These are phyloP conservation scores for Dendryphion nanum DNA, from an alignment of 2,329 filamentous ascomycete genomes.

Conservation along the genomic window DNA sequence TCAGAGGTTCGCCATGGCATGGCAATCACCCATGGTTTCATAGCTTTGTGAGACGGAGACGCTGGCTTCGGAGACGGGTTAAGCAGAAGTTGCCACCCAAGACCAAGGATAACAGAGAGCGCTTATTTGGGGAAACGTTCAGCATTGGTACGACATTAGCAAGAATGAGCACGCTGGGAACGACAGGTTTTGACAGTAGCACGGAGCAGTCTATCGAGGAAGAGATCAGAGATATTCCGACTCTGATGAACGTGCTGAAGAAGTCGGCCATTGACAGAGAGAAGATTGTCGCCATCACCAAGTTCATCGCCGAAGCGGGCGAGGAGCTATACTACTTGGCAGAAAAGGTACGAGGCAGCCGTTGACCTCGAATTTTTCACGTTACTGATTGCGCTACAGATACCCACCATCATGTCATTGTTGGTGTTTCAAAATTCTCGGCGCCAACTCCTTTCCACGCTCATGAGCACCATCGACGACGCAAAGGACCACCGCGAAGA, in stretches of 20 bases:
- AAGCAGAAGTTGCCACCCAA: constrained; percentile 54
- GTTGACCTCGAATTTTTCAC: constrained; percentile 1
- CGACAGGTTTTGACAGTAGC: constrained; percentile 35
- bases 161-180: constrained; percentile 43
- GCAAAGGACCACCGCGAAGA: constrained; percentile 51
- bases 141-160: constrained; percentile 37
- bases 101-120: constrained; percentile 31
- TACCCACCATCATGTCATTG: constrained; percentile 53
- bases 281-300: constrained; percentile 79
- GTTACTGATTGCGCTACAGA: constrained; percentile 23
- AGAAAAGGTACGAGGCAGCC: constrained; percentile 53
- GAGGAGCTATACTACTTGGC: constrained; percentile 71
- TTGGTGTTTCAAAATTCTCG: constrained; percentile 90
- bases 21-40: constrained; percentile 86
- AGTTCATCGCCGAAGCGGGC: constrained; percentile 74
- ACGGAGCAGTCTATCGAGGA: constrained; percentile 44
- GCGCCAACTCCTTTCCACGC: constrained; percentile 67
- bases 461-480: constrained; percentile 60
- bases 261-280: constrained; percentile 80
- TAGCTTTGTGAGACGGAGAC: constrained; percentile 85
- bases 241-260: constrained; percentile 68
- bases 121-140: constrained; percentile 38
- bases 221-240: constrained; percentile 64
- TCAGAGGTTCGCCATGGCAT: constrained; percentile 70
- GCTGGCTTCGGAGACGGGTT: constrained; percentile 81